Base-by-base conservation (phyloP, 352 stramenopile species). In the Pythium plurisporium region DNA sequence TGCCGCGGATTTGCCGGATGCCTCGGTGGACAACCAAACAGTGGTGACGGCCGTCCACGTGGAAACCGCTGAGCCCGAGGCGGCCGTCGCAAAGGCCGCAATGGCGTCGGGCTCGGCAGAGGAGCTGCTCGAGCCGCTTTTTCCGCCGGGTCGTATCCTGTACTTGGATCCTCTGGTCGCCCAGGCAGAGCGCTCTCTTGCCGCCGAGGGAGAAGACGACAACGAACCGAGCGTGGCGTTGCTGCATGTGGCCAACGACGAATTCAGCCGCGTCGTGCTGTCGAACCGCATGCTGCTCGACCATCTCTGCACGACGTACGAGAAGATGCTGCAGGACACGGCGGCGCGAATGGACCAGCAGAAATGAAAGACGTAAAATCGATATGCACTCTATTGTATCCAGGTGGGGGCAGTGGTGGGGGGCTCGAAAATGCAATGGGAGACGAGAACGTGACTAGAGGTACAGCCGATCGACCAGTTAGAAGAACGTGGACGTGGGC, bases 211-310 rank as follows among this genome's bases (percentile, higher is more conserved):
- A 49, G 23, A 15, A 1, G 22, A 25, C 11, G 17, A 14, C 23
- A 3, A 22, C 0, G 48, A 33, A 1, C 54, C 57, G 31, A 57
- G 60, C 22, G 65, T 86, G n/a, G 81, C 86, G 63, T 70, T 92
- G 23, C 70, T 87, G 41, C 72, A 86, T 25, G 80, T 86, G 43
- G 57, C 59, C 14, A 86, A 76, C 25, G 74, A 89, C 47, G 75
- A 87, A 48, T 92, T 92, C 51, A 72, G 72, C 53, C 76, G 72
- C 41, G 74, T 92, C 10, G 73, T 88, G 55, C 74, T 94, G 9
- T 92, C 85, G 27, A 90, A 91, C 38, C 67, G 74, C 40, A 94
- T 94, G 85, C 73, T 94, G 12, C 67, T 89, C 17, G 82, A 94
- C 49, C 85, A 94, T 26, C 74, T 94, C n/a, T 93, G 85, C 58